Evolutionary conservation across 1,284 basidiomycete genomes (phyloP), one percentile per base, ranked within the genome.

Genomic region (Boletus albobrunnescens): DNA sequence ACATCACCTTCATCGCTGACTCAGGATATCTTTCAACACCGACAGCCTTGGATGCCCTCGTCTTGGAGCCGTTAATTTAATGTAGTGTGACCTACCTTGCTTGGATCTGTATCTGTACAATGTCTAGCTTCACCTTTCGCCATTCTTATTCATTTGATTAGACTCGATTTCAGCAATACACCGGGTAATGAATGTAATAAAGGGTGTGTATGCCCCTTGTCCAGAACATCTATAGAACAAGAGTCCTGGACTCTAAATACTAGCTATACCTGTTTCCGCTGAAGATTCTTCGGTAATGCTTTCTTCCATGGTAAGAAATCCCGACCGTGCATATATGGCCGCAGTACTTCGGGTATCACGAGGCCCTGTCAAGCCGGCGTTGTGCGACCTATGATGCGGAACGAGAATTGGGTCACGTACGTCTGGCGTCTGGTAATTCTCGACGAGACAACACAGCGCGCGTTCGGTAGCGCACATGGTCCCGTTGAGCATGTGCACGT

Each of bases 401-500:
- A 11, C 2, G 30, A 13, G 12, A 26, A 11, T 10, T 7, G 9
- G 11, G 47, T 22, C 14, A 72, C 81, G 56, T 61, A 94, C 92
- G 49, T 97, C 93, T 0, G 86, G 78, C 1, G 94, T 98, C 73
- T 99, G 96, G 68, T 94, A 94, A 71, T 99, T 99, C 72, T 99
- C 95, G n/a, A 94, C 95, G 39, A 99, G 63, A 70, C 96, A 98
- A 71, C 95, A 98, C 23, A 99, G 74, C 1, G 95, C 92, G 36
- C 95, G 87, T 71, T 96, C 92, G 0, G 95, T 98, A 2, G 96
- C 95, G 59, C 94, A 97, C 27, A 99, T 79, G 0, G 96, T 99
- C 40, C 96, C 95, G 70, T 96, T 97, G 63, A 96, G 73, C 93
- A 97, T 97, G 74, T 97, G 94, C 3, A 94, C 93, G 68, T 95